Conservation (phyloP, 768 basidiomycete species). For the Mycena epipterygia region DNA sequence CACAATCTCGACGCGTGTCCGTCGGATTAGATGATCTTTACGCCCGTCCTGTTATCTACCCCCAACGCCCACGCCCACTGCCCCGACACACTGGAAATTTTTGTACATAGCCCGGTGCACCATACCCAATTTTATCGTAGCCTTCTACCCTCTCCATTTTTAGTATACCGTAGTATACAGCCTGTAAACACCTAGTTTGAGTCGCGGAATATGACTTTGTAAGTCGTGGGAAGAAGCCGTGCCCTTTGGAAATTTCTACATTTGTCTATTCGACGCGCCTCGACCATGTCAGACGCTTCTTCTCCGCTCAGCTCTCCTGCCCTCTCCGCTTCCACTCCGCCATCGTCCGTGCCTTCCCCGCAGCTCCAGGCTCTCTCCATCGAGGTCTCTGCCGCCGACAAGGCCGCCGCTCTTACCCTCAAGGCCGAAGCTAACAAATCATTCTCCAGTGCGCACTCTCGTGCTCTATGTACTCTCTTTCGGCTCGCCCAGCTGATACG, state of each 20-base stretch:
- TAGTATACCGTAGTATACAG: conserved; percentile 10
- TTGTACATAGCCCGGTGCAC: conserved; percentile 25
- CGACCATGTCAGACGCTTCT: conserved; percentile 48
- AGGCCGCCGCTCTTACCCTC: conserved; percentile 73
- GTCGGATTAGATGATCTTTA: neutral
- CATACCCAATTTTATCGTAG: conserved; percentile 9
- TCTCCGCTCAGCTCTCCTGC: conserved; percentile 58
- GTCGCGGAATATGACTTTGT: neutral
- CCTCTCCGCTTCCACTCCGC: conserved; percentile 60
- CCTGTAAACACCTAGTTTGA: neutral
- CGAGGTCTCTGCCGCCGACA: conserved; percentile 77
- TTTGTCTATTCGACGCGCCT: conserved; percentile 37
- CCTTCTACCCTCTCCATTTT: neutral
- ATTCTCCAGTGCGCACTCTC: conserved; percentile 73
- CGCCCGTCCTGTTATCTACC: neutral
- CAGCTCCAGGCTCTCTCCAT: conserved; percentile 61
- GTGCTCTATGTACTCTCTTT: neutral
- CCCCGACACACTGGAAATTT: conserved; percentile 18
- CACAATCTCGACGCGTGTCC: conserved; percentile 73
- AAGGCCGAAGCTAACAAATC: conserved; percentile 93
- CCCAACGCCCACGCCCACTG: conserved; percentile 7
- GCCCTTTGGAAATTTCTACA: neutral
- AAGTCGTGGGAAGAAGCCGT: conserved; percentile 1
- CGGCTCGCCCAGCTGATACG: neutral
- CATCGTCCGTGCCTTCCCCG: conserved; percentile 72